These are phyloP conservation scores for Hordeum vulgare DNA, from an alignment of 176 grass and related monocot species.

Conservation along the genomic window MorexV3_pseudomolecules_assembly NC_058522.1:114556673-114557172, in stretches of 20 bases:
- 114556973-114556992: slow-evolving; percentile 35
- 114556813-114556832: slow-evolving; percentile 13
- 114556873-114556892: slow-evolving; percentile 68
- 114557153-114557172: slow-evolving; percentile 81
- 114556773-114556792: slow-evolving; percentile 9
- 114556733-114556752: background rate
- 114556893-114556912: slow-evolving; percentile 74
- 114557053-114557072: background rate
- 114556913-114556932: slow-evolving; percentile 56
- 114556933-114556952: slow-evolving; percentile 80
- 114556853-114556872: slow-evolving; percentile 48
- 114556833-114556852: background rate
- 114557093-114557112: background rate
- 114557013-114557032: background rate
- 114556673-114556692: background rate
- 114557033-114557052: background rate
- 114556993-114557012: background rate
- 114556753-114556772: background rate
- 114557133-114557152: slow-evolving; percentile 72
- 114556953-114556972: slow-evolving; percentile 63
- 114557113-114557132: background rate
- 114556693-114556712: background rate
- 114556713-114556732: slow-evolving; percentile 1
- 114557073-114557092: background rate
- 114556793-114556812: background rate